Conservation (phyloP, 2,329 filamentous ascomycete species). For the Fusarium clavum region DNA sequence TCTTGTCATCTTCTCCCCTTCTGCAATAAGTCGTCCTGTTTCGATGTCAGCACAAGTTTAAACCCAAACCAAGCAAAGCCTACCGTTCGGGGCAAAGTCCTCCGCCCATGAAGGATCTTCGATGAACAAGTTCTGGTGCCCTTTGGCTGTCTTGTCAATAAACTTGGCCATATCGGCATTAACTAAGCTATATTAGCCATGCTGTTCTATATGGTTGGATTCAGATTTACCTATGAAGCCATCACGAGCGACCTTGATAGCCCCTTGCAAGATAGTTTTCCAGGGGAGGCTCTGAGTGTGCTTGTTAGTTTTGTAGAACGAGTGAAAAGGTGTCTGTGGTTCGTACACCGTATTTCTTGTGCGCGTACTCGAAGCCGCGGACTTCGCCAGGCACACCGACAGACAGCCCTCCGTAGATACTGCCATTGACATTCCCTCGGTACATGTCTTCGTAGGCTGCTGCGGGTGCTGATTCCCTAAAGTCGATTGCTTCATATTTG, state of each 20-base stretch:
- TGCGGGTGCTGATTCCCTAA: conserved; percentile 86
- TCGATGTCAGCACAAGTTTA: conserved; percentile 4
- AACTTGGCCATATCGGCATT: conserved; percentile 80
- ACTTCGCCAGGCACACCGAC: conserved; percentile 80
- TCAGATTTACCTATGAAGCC: conserved; percentile 69
- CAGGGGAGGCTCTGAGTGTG: conserved; percentile 67
- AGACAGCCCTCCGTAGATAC: conserved; percentile 78
- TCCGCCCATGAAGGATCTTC: conserved; percentile 83
- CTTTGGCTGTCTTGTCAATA: conserved; percentile 66
- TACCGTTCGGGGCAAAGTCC: conserved; percentile 86
- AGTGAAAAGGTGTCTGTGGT: background rate
- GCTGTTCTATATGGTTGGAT: background rate
- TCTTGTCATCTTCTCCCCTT: conserved; percentile 83
- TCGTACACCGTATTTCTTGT: conserved; percentile 74
- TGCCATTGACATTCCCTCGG: conserved; percentile 72
- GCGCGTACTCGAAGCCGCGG: conserved; percentile 81
- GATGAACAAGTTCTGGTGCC: conserved; percentile 70
- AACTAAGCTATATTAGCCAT: conserved; percentile 57
- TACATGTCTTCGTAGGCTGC: conserved; percentile 90
- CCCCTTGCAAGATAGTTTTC: conserved; percentile 78
- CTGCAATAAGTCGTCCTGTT: conserved; percentile 69
- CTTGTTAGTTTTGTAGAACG: conserved; percentile 1
- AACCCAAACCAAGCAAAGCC: background rate
- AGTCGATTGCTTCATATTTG: conserved; percentile 88
- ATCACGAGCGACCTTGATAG: conserved; percentile 77